A percentile compares a stretch with the other conserved stretches of the same genome.
Conservation (phyloP, 2,329 filamentous ascomycete species). For the Orbilia quercus region DNA sequence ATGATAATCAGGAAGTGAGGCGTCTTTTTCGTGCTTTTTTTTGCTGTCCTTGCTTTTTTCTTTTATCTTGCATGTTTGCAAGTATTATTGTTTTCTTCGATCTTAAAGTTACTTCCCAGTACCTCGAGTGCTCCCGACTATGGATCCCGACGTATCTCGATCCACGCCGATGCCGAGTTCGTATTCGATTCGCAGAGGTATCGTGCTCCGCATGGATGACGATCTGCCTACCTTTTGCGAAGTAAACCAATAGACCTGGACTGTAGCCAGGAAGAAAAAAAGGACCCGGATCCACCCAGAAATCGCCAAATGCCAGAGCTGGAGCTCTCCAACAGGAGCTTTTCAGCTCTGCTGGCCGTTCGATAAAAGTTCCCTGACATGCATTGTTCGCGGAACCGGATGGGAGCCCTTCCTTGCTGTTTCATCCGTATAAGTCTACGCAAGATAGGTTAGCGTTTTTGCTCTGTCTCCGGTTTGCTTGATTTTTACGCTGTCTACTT, state of each 20-base stretch:
- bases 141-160: constrained; percentile 6
- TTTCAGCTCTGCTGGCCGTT: constrained; percentile 8
- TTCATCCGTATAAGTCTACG: background rate
- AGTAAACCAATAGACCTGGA: background rate
- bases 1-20: constrained; percentile 36
- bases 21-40: background rate
- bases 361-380: constrained; percentile 3
- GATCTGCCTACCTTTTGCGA: constrained; percentile 25
- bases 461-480: constrained; percentile 20
- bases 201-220: constrained; percentile 22
- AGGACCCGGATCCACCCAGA: background rate
- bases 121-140: background rate
- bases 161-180: constrained; percentile 13
- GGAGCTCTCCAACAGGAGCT: constrained; percentile 26
- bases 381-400: constrained; percentile 28
- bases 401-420: constrained; percentile 12
- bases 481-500: background rate
- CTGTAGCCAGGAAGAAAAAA: background rate
- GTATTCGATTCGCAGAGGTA: constrained; percentile 20
- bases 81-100: background rate
- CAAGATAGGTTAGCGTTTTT: constrained; percentile 13
- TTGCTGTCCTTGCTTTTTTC: constrained; percentile 9
- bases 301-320: constrained; percentile 4
- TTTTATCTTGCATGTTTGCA: background rate
- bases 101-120: background rate